Evolutionary conservation across 2,329 filamentous ascomycete genomes (phyloP).

Genomic region (Ramichloridium luteum): DNA sequence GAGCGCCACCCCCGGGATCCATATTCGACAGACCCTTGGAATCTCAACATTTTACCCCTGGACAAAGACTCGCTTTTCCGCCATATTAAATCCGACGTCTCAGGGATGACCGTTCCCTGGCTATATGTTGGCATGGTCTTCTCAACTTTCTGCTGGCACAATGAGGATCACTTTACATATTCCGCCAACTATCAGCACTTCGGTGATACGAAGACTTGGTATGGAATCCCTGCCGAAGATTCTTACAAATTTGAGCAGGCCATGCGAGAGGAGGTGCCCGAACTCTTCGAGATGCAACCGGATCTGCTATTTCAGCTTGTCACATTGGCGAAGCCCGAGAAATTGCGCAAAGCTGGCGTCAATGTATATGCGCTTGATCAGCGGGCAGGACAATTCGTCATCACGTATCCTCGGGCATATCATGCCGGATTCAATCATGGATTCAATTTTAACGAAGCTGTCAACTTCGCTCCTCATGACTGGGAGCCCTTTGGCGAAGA

Average conservation of each 20-base stretch:
- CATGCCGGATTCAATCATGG: constrained; percentile 96
- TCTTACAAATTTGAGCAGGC: constrained; percentile 90
- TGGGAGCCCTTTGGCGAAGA: constrained; percentile 88
- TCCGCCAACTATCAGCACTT: constrained; percentile 98
- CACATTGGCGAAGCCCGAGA: constrained; percentile 86
- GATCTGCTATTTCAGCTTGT: constrained; percentile 94
- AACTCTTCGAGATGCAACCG: constrained; percentile 92
- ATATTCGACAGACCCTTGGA: constrained; percentile 88
- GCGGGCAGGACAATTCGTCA: constrained; percentile 85
- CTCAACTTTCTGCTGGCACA: constrained; percentile 99
- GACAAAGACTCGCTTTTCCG: constrained; percentile 86
- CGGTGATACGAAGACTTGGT: constrained; percentile 97
- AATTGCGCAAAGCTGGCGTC: constrained; percentile 84
- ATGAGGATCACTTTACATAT: constrained; percentile 95
- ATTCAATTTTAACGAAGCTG: constrained; percentile 98
- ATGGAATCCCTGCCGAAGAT: constrained; percentile 88
- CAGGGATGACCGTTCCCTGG: constrained; percentile 98
- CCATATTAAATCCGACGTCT: constrained; percentile 96
- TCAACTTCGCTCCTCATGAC: constrained; percentile 90
- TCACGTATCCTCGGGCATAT: constrained; percentile 94
- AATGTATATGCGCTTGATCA: constrained; percentile 93
- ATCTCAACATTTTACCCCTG: constrained; percentile 82
- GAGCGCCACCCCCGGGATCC: constrained; percentile 79
- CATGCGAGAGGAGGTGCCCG: constrained; percentile 89
- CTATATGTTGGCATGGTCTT: constrained; percentile 99